Percentiles rank a stretch among this genome's conserved stretches.
phyloP scores from a whole-genome alignment of 1,284 basidiomycete genomes.

The Coniophora puteana region DNA sequence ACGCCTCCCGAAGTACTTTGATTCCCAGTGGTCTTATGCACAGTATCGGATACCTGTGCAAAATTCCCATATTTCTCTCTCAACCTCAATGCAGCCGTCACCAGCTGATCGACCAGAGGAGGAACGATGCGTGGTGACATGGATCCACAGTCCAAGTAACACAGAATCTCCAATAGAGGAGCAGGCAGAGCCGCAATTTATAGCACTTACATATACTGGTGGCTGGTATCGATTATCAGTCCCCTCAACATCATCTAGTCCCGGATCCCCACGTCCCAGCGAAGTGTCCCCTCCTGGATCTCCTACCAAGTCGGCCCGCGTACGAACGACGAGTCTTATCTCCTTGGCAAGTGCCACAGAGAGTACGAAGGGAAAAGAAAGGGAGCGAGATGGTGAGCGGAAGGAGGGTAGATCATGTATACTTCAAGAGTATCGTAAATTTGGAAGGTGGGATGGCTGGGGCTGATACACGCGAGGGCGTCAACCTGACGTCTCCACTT shows the following conservation, averaged over 20 bases:
- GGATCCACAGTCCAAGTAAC: constrained; percentile 65
- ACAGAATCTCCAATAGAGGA: no score
- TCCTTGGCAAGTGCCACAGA: constrained; percentile 45
- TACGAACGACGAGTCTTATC: constrained; percentile 50
- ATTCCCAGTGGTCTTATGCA: constrained; percentile 91
- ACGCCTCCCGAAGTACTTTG: constrained; percentile 88
- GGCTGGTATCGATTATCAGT: constrained; percentile 91
- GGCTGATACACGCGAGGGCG: constrained; percentile 38
- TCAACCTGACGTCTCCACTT: background rate
- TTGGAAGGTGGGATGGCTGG: constrained; percentile 86
- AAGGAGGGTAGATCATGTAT: constrained; percentile 63
- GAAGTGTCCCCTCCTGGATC: constrained; percentile 30
- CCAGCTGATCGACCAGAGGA: constrained; percentile 69
- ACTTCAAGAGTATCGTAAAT: constrained; percentile 72
- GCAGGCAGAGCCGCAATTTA: constrained; percentile 51
- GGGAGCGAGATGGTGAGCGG: constrained; percentile 52
- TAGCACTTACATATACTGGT: constrained; percentile 84
- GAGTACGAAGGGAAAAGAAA: constrained; percentile 58
- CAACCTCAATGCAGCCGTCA: constrained; percentile 51
- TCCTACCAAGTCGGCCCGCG: constrained; percentile 39
- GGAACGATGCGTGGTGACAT: constrained; percentile 82
- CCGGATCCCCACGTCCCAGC: constrained; percentile 6
- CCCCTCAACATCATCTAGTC: constrained; percentile 38
- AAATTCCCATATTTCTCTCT: constrained; percentile 73
- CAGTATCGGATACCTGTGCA: constrained; percentile 88